Conservation (phyloP, 139 green algal genomes). For the Auxenochlorella protothecoides region DNA sequence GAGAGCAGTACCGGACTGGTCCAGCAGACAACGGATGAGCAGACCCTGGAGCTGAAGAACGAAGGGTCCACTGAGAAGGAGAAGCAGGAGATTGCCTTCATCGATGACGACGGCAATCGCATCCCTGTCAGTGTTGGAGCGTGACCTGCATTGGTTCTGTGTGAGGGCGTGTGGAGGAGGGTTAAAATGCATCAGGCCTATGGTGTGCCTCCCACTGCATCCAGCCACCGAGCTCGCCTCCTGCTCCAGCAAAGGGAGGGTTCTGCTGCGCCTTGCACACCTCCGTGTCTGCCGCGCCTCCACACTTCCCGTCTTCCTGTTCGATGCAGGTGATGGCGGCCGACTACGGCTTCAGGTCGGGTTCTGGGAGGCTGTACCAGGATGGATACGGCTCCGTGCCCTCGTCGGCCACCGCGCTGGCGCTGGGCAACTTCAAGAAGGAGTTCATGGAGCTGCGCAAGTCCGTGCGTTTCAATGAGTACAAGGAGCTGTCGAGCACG, state of each 20-base stretch:
- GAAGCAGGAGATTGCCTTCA: not conserved
- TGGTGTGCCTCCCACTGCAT: not conserved
- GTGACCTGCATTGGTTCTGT: not conserved
- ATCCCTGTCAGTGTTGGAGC: conserved; percentile 1
- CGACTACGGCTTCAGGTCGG: conserved; percentile 80
- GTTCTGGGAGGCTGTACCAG: conserved; percentile 67
- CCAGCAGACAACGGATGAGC: too few species aligned
- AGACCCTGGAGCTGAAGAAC: too few species aligned
- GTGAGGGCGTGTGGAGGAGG: not conserved
- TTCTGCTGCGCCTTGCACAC: not conserved
- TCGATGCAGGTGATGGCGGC: conserved; percentile 48
- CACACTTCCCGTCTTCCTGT: too few species aligned
- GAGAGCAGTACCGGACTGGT: too few species aligned
- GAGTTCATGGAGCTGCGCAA: conserved; percentile 51
- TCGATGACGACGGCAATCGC: conserved; percentile 11
- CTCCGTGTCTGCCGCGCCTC: not conserved
- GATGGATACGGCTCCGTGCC: conserved; percentile 70
- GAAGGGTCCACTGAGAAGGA: too few species aligned
- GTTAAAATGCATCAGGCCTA: not conserved
- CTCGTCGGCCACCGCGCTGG: conserved; percentile 44
- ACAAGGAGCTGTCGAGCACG: conserved; percentile 25
- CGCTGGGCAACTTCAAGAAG: conserved; percentile 56
- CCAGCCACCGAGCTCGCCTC: not conserved
- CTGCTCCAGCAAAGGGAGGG: not conserved
- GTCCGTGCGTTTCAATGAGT: conserved; percentile 58